Evolutionary conservation across 179 eudicot species (phyloP).

Genomic region (Vitellaria paradoxa): DNA sequence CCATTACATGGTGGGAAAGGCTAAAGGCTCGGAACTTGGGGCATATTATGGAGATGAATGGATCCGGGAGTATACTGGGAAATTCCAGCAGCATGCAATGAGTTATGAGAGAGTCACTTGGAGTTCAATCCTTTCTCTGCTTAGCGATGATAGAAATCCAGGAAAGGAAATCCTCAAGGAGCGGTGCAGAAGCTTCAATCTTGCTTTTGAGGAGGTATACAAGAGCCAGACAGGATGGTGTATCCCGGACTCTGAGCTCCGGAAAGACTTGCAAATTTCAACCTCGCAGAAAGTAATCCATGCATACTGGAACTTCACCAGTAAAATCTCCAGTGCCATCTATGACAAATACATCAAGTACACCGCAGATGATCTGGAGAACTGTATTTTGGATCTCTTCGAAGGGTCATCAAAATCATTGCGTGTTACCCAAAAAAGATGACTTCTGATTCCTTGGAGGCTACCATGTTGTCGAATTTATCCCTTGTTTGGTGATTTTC

Average conservation of each 20-base stretch:
- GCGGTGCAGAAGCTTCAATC: constrained; percentile 47
- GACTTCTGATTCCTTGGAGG: too few species aligned
- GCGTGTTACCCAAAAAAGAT: too few species aligned
- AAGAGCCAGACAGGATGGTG: constrained; percentile 62
- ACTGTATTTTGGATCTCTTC: constrained; percentile 56
- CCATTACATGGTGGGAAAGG: constrained; percentile 65
- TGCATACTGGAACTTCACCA: constrained; percentile 62
- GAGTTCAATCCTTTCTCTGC: constrained; percentile 46
- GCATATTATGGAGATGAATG: constrained; percentile 60
- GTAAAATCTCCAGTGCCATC: constrained; percentile 26
- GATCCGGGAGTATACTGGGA: constrained; percentile 43
- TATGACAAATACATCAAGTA: constrained; percentile 67
- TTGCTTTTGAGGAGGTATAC: constrained; percentile 65
- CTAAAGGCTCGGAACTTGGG: constrained; percentile 43
- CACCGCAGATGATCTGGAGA: constrained; percentile 58
- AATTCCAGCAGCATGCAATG: constrained; percentile 58
- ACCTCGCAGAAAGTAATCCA: constrained; percentile 54
- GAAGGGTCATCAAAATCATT: constrained; percentile 33
- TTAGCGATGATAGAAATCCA: constrained; percentile 46
- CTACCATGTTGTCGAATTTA: too few species aligned
- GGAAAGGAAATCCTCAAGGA: constrained; percentile 38
- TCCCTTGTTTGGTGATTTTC: too few species aligned
- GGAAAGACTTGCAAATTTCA: constrained; percentile 61
- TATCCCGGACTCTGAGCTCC: constrained; percentile 59
- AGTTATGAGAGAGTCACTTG: constrained; percentile 66